Conservation (phyloP, 2,329 filamentous ascomycete genomes). For the Capronia americana region DNA sequence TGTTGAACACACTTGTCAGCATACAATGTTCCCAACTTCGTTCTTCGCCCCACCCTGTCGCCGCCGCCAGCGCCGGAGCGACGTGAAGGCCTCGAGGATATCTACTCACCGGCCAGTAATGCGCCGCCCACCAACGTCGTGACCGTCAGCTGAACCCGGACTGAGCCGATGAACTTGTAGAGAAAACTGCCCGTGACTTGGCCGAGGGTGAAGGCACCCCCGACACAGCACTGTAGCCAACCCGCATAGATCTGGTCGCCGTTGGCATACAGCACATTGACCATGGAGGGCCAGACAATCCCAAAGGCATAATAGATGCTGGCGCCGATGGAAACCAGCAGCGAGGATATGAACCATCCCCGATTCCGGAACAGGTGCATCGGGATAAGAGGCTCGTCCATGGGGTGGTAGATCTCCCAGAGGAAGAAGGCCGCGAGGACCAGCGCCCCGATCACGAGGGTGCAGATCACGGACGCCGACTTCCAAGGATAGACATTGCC, state of each 20-base stretch:
- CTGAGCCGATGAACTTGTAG: background rate
- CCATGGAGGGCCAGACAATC: conserved; percentile 15
- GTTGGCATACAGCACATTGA: conserved; percentile 4
- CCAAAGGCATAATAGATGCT: conserved; percentile 10
- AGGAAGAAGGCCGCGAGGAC: conserved; percentile 47
- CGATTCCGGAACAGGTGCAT: conserved; percentile 14
- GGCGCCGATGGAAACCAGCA: background rate
- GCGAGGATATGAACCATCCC: background rate
- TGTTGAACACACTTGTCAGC: background rate
- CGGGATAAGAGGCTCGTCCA: conserved; percentile 13
- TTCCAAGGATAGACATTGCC: conserved; percentile 52
- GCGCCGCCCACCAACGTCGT: background rate
- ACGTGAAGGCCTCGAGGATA: background rate
- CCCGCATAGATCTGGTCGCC: background rate
- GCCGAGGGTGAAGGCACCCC: no score
- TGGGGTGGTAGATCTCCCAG: background rate
- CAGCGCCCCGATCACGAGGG: conserved; percentile 48
- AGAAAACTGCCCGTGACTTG: conserved; percentile 1
- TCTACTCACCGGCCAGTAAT: no score
- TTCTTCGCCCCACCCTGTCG: no score
- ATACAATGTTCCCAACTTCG: background rate
- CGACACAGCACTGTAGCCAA: no score
- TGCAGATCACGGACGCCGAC: conserved; percentile 46
- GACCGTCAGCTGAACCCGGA: background rate
- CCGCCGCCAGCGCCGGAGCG: no score